Base-by-base conservation (phyloP, 2,329 filamentous ascomycete species). In the Aspergillus aculeatinus region DNA sequence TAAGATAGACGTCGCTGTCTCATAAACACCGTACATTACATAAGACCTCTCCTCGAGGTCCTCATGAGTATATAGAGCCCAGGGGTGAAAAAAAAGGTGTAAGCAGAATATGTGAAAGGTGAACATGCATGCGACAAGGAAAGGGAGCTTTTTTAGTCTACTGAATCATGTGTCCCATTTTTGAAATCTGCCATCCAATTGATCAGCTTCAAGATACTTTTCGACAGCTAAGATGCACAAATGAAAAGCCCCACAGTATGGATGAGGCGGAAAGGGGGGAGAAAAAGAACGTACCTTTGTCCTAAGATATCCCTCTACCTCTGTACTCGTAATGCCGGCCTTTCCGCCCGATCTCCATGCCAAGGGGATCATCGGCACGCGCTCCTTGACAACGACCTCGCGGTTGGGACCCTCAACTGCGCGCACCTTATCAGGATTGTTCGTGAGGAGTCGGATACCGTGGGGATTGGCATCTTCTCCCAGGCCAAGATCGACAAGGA, bases 361-460 rank as follows among this genome's bases (percentile, higher is more conserved):
- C 62, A 98, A 74, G 3, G 95, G 95, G 60, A 99, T 88, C 95
- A 99, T 99, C 1, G 93, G 89, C 12, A 99, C 93, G 50, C 95
- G 81, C 77, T 98, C 94, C 66, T 85, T 90, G 2, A 99, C 95
- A 9, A 89, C 83, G 12, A 99, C 83, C 77, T 99, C 94, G 11
- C 92, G 82, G 65, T 91, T 91, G 0, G 93, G 93, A 0, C 95
- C 95, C 75, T 99, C 95, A 0, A 99, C 90, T 0, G 95, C 95
- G 16, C 92, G 83, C 48, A 99, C 91, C 80, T 99, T 99, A 69
- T 99, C 95, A 0, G 95, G 95, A 70, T 99, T 99, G 75, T 99
- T 99, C 10, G 95, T 99, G 68, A 99, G 79, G 54, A 99, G 79
- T 39, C 91, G 83, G 56, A 98, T 88, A 14, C 79, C 79, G 31